phyloP scores from a whole-genome alignment of 2,329 filamentous ascomycete genomes.

The Cladosporium sp. region DNA sequence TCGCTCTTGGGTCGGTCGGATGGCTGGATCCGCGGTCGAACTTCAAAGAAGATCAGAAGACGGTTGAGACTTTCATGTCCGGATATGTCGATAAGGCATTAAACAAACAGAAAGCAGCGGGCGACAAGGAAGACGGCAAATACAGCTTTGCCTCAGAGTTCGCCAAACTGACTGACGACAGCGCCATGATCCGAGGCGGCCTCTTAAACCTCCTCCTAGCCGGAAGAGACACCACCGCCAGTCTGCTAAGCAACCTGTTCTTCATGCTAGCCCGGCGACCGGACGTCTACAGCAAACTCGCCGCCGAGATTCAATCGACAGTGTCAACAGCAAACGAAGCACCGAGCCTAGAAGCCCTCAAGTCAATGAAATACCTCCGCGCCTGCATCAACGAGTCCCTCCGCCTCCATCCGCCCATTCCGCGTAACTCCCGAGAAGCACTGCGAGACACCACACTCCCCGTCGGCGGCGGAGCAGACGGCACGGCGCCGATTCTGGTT shows the following conservation, averaged over 20 bases:
- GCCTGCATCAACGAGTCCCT: slow-evolving; percentile 45
- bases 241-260: slow-evolving; percentile 76
- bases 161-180: slow-evolving; percentile 70
- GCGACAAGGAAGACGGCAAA: slow-evolving; percentile 64
- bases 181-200: slow-evolving; percentile 75
- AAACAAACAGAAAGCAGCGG: slow-evolving; percentile 46
- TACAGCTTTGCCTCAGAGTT: slow-evolving; percentile 89
- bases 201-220: slow-evolving; percentile 79
- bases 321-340: slow-evolving; percentile 52
- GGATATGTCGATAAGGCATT: slow-evolving; percentile 49
- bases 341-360: slow-evolving; percentile 74
- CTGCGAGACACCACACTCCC: slow-evolving; percentile 52
- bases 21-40: slow-evolving; percentile 39
- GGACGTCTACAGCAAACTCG: slow-evolving; percentile 64
- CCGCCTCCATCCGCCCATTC: slow-evolving; percentile 52
- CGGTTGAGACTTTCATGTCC: slow-evolving; percentile 47
- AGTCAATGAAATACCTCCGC: slow-evolving; percentile 80
- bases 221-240: slow-evolving; percentile 83
- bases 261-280: slow-evolving; percentile 79
- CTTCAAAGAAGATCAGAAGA: slow-evolving; percentile 41
- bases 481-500: slow-evolving; percentile 46
- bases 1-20: slow-evolving; percentile 40
- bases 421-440: slow-evolving; percentile 51
- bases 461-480: slow-evolving; percentile 47
- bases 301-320: slow-evolving; percentile 61